phyloP scores from a whole-genome alignment of 2,329 filamentous ascomycete genomes.

The Xylariaceae sp. region DNA sequence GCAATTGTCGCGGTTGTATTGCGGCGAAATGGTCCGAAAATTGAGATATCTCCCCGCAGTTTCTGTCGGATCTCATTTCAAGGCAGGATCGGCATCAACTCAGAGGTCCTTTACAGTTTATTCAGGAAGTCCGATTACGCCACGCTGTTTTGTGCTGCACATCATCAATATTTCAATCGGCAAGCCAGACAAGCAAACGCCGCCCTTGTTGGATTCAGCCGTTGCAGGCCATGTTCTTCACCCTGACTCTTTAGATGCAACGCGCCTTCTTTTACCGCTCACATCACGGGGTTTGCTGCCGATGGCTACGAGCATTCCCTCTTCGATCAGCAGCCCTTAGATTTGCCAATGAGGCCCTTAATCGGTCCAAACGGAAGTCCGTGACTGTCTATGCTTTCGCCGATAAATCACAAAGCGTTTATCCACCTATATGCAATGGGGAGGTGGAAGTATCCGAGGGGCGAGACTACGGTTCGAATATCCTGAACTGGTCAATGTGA shows the following conservation, averaged over 20 bases:
- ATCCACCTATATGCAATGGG: conserved; percentile 7
- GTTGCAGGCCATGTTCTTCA: conserved; percentile 14
- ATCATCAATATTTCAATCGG: not conserved
- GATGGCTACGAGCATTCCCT: conserved; percentile 16
- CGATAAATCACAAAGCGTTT: not conserved
- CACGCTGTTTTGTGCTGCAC: not conserved
- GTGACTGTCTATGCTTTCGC: not conserved
- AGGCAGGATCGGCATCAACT: no score
- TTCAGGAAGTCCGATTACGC: no score
- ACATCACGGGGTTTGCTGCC: conserved; percentile 8
- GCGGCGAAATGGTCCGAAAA: not conserved
- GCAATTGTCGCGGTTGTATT: conserved; percentile 17
- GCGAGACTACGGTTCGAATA: conserved; percentile 14
- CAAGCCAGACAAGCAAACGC: not conserved
- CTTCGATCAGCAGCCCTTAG: conserved; percentile 2
- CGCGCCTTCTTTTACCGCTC: conserved; percentile 13
- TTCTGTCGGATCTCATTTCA: no score
- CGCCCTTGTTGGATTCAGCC: not conserved
- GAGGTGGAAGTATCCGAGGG: not conserved
- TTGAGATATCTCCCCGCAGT: not conserved
- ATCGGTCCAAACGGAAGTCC: not conserved
- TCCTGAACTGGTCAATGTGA: conserved; percentile 8
- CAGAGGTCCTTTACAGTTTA: no score
- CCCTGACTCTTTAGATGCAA: conserved; percentile 16
- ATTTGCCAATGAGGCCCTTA: no score